These are phyloP conservation scores for Colletotrichum brevisporum DNA, from an alignment of 2,329 filamentous ascomycete genomes.

Conservation along the genomic window DNA sequence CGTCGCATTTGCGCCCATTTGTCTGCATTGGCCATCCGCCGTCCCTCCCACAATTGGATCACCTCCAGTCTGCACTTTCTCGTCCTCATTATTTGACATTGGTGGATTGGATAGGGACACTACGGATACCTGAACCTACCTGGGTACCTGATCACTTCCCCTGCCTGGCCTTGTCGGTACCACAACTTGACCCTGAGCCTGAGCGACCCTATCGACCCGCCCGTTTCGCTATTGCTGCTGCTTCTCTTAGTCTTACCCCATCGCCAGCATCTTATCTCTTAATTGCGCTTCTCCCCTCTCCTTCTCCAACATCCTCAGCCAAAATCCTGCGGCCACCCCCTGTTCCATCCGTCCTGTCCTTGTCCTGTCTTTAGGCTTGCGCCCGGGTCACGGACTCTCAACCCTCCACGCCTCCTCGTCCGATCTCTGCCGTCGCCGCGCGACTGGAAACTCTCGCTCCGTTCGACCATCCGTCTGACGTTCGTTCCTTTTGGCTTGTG, in stretches of 20 bases:
- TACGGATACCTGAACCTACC: no score
- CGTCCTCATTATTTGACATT: not conserved
- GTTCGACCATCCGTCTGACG: conserved; percentile 33
- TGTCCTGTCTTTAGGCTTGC: conserved; percentile 11
- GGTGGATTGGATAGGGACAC: no score
- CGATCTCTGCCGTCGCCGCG: conserved; percentile 27
- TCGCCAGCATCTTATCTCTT: conserved; percentile 22
- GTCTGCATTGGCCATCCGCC: conserved; percentile 19
- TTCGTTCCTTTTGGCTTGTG: conserved; percentile 19
- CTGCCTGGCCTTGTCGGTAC: not conserved
- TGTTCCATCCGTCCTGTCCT: conserved; percentile 12
- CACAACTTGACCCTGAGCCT: not conserved
- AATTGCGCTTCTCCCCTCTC: conserved; percentile 22
- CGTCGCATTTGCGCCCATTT: conserved; percentile 5
- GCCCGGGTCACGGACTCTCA: conserved; percentile 28
- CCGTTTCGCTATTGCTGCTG: conserved; percentile 7
- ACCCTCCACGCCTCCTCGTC: conserved; percentile 31
- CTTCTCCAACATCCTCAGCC: conserved; percentile 13
- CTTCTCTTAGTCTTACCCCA: conserved; percentile 5
- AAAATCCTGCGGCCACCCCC: conserved; percentile 8
- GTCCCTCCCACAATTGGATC: not conserved
- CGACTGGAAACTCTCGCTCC: conserved; percentile 30
- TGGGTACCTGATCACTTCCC: not conserved
- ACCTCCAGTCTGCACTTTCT: not conserved
- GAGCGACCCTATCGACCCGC: not conserved